Conservation (phyloP, 2,329 filamentous ascomycete genomes). For the Hortaea werneckii region DNA sequence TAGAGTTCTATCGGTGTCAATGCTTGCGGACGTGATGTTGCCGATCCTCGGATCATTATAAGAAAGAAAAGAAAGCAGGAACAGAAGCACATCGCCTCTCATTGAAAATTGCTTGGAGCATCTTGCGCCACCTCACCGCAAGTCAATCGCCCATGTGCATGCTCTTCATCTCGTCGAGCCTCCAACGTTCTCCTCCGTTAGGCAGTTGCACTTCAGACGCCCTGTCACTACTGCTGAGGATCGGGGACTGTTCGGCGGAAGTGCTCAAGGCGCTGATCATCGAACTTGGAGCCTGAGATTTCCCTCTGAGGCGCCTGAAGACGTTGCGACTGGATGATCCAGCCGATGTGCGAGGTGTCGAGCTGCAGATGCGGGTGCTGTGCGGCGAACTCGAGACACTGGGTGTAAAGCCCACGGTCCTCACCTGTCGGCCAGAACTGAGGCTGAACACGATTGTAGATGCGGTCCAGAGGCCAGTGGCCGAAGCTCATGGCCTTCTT, state of each 20-base stretch:
- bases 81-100: too few species aligned
- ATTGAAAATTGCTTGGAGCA: too few species aligned
- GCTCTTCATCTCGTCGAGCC: too few species aligned
- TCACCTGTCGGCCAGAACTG: neutral
- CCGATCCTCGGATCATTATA: too few species aligned
- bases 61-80: too few species aligned
- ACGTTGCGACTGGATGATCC: neutral
- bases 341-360: neutral
- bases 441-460: neutral
- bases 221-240: neutral
- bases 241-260: neutral
- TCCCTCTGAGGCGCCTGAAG: neutral
- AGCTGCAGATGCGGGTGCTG: neutral
- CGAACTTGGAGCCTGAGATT: neutral
- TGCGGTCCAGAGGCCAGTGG: neutral
- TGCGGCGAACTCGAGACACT: neutral
- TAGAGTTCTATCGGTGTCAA: too few species aligned
- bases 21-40: too few species aligned
- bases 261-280: neutral
- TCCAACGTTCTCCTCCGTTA: too few species aligned
- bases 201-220: too few species aligned
- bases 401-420: neutral
- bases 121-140: too few species aligned
- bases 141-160: too few species aligned
- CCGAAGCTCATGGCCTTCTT: neutral